Base-by-base conservation (phyloP, 495 filamentous ascomycete species). In the Xylaria nigripes region DNA sequence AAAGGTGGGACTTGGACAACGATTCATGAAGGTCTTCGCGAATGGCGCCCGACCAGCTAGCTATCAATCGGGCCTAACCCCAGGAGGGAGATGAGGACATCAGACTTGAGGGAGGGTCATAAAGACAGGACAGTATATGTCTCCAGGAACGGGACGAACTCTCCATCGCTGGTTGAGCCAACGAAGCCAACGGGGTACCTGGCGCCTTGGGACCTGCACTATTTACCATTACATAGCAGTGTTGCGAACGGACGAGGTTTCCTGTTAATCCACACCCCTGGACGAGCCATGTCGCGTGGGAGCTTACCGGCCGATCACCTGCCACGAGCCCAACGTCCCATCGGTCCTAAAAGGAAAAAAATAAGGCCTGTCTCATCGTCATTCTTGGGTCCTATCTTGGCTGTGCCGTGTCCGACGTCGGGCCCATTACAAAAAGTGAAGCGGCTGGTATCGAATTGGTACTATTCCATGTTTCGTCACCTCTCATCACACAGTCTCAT, bases 251-350 rank as follows among this genome's bases (percentile, higher is more conserved):
- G 44, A 38, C 34, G 18, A 36, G 32, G 6, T 36, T 12, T 38
- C 44, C 44, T 48, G 44, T 3, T 42, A 34, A 54, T 48, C 44
- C 51, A 47, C 44, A 21, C 51, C 40, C 51, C 45, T 42, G 32
- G 51, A 24, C 44, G 12, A 43, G 42, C 22, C 44, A 54, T 54
- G 40, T 43, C 45, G 51, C 51, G 51, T 54, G 51, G 51, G 51
- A 54, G 18, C 42, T 16, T 48, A 19, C 44, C 51, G 51, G 45
- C 44, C 51, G 51, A 41, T 48, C 44, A 38, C 23, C 38, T 54
- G 27, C 45, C 44, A 48, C 29, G 51, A 54, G 51, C 51, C 51
- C 51, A 54, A 54, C 51, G 51, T 54, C 23, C 51, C 27, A 21
- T n/a, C 41, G 30, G 30, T 7, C 51, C 44, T 54, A n/a, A n/a